Conservation (phyloP, 2,329 filamentous ascomycete species). For the Fusarium sp. region DNA sequence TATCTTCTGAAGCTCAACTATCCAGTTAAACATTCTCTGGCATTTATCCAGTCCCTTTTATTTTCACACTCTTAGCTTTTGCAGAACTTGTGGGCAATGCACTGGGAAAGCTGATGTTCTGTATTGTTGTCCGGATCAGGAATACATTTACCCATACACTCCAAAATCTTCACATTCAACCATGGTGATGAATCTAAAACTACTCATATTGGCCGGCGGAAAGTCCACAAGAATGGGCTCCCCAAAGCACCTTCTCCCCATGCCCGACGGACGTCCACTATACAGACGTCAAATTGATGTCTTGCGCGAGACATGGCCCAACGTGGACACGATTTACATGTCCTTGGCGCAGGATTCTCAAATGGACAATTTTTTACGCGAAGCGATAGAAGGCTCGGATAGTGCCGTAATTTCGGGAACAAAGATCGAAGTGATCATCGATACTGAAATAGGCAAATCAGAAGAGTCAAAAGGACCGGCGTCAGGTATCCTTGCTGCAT, state of each 20-base stretch:
- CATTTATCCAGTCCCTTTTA: too few species aligned
- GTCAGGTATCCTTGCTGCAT: background rate
- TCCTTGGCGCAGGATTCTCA: background rate
- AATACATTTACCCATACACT: too few species aligned
- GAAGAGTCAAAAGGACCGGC: background rate
- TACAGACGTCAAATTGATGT: background rate
- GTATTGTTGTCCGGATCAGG: too few species aligned
- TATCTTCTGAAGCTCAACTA: too few species aligned
- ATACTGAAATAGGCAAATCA: background rate
- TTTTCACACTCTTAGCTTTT: too few species aligned
- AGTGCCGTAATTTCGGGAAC: accelerated
- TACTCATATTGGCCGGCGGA: background rate
- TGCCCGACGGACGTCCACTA: background rate
- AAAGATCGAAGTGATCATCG: accelerated
- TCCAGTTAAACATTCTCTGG: too few species aligned
- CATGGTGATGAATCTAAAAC: background rate
- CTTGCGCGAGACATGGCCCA: accelerated
- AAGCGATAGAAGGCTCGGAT: background rate
- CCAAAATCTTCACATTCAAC: too few species aligned
- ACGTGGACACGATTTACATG: background rate
- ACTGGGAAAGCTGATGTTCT: too few species aligned
- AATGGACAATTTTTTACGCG: background rate
- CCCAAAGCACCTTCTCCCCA: background rate
- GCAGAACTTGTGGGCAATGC: too few species aligned
- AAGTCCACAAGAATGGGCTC: background rate